Conservation (phyloP, 2,329 filamentous ascomycete species). For the Fusarium euwallaceae region DNA sequence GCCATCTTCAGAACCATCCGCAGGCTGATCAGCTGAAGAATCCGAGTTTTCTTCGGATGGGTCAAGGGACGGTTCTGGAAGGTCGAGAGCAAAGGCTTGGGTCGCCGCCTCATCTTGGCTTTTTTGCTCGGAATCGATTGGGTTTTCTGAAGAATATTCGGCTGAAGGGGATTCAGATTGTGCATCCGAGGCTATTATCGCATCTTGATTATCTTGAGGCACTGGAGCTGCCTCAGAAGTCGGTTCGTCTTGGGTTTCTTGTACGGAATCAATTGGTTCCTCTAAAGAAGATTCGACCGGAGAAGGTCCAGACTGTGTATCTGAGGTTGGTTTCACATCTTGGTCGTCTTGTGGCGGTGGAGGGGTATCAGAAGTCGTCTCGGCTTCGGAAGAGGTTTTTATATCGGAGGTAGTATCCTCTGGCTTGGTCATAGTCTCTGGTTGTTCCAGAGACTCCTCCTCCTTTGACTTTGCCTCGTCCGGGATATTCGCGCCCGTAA, state of each 20-base stretch:
- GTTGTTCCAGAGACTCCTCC: background rate
- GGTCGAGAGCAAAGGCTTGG: background rate
- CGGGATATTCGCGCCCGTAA: background rate
- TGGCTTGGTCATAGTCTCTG: background rate
- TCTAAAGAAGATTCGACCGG: background rate
- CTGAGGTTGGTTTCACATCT: background rate
- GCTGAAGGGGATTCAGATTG: background rate
- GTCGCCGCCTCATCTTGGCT: background rate
- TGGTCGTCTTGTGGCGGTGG: conserved; percentile 1
- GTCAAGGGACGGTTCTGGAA: background rate
- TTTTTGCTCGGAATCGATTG: background rate
- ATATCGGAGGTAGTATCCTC: conserved; percentile 5
- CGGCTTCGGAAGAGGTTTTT: background rate
- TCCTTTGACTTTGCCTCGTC: background rate
- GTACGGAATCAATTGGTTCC: background rate
- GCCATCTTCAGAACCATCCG: background rate
- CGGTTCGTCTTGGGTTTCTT: conserved; percentile 3
- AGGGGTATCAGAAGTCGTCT: background rate
- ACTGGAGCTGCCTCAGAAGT: background rate
- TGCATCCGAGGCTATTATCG: background rate
- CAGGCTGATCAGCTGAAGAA: background rate
- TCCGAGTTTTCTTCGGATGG: background rate
- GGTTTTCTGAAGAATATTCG: background rate
- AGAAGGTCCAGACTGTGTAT: background rate
- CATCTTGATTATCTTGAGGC: conserved; percentile 2